phyloP scores from a whole-genome alignment of 2,329 filamentous ascomycete genomes.

The Magnaporthiopsis poae region DNA sequence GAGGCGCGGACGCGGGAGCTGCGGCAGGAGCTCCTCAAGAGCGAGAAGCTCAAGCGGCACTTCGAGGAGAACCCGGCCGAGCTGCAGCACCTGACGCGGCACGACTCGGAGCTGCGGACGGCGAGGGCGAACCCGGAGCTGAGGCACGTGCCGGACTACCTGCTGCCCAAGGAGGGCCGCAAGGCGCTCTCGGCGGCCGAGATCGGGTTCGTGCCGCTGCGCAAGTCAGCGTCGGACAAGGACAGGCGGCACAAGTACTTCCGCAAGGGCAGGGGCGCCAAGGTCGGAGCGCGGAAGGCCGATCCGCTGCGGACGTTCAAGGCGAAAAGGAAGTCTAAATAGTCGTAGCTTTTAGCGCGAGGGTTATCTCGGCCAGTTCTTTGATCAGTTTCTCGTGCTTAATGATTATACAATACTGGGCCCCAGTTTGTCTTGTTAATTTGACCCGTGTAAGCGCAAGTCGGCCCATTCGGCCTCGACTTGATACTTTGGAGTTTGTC shows the following conservation, averaged over 20 bases:
- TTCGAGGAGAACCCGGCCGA: slow-evolving; percentile 96
- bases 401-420: no score
- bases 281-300: slow-evolving; percentile 45
- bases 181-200: slow-evolving; percentile 56
- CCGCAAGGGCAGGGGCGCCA: slow-evolving; percentile 32
- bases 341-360: slow-evolving; percentile 4
- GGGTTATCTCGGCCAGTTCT: neutral
- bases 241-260: slow-evolving; percentile 31
- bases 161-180: slow-evolving; percentile 69
- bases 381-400: neutral
- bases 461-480: no score
- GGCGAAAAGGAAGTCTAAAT: slow-evolving; percentile 38
- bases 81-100: slow-evolving; percentile 65
- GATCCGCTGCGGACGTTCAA: slow-evolving; percentile 90
- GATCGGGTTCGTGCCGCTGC: slow-evolving; percentile 66
- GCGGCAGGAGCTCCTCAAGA: slow-evolving; percentile 80
- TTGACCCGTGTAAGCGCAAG: no score
- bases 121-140: slow-evolving; percentile 80
- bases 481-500: no score
- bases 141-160: slow-evolving; percentile 87
- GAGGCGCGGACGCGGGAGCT: slow-evolving; percentile 84
- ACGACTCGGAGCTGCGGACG: slow-evolving; percentile 78
- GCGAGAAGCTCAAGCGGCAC: slow-evolving; percentile 85
- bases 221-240: slow-evolving; percentile 41
- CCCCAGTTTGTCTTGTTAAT: no score